These are phyloP conservation scores for Microthlaspi erraticum DNA, from an alignment of 345 rosid genomes.

Conservation along the genomic window DNA sequence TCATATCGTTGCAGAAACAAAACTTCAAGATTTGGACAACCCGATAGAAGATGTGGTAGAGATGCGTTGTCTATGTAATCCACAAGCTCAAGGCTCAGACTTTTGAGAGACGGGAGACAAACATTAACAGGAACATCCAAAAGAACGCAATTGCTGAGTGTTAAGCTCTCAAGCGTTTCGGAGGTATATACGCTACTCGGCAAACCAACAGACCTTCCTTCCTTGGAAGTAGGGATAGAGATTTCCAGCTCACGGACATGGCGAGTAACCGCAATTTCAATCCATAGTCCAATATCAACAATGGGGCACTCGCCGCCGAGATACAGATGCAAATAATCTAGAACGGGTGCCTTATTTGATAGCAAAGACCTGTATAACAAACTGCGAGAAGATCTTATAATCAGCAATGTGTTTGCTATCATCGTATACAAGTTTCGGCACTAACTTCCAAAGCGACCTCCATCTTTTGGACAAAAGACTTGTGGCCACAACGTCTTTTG, in stretches of 20 bases:
- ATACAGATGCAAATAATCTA: not conserved
- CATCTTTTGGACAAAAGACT: conserved; percentile 37
- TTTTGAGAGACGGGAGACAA: conserved; percentile 30
- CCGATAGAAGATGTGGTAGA: not conserved
- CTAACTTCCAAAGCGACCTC: conserved; percentile 26
- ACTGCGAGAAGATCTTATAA: conserved; percentile 5
- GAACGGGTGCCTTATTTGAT: conserved; percentile 20
- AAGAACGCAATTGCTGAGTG: not conserved
- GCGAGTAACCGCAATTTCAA: conserved; percentile 19
- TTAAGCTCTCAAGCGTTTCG: conserved; percentile 13
- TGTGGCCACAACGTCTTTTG: conserved; percentile 4
- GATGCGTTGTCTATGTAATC: not conserved
- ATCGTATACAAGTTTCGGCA: conserved; percentile 4
- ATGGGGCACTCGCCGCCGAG: not conserved
- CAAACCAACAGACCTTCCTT: not conserved
- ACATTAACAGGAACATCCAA: conserved; percentile 4
- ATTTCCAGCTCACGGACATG: conserved; percentile 6
- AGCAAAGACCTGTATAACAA: conserved; percentile 35
- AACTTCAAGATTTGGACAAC: conserved; percentile 24
- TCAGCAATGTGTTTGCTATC: not conserved
- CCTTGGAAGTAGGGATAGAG: not conserved
- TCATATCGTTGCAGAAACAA: not conserved
- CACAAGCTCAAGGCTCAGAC: not conserved
- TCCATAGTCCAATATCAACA: conserved; percentile 23
- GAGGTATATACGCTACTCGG: conserved; percentile 27